Conservation (phyloP, 345 rosid species). For the Acer negundo region DNA sequence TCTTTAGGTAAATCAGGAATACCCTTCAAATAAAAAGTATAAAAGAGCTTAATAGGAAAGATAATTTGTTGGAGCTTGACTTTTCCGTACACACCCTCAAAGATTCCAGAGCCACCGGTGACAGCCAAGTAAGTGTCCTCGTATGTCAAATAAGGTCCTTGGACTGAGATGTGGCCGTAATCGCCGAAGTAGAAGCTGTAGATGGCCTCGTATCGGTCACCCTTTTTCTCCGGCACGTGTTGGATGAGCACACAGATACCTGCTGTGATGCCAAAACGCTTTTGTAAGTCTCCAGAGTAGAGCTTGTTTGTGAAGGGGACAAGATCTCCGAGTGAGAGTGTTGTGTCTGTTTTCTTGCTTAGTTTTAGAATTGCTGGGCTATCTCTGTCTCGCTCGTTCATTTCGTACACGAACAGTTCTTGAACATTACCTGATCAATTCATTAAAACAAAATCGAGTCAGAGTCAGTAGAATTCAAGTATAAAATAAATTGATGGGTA, state of each 20-base stretch:
- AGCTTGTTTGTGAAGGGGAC: slow-evolving; percentile 59
- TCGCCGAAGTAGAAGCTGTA: slow-evolving; percentile 66
- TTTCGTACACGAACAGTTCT: slow-evolving; percentile 52
- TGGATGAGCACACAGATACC: slow-evolving; percentile 54
- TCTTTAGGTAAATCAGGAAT: slow-evolving; percentile 40
- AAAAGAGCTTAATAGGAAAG: slow-evolving; percentile 60
- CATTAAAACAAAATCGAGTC: no score
- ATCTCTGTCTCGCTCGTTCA: slow-evolving; percentile 53
- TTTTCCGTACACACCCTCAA: slow-evolving; percentile 54
- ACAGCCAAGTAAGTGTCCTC: slow-evolving; percentile 48
- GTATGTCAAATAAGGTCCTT: slow-evolving; percentile 50
- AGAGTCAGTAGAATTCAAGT: background rate
- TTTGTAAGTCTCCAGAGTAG: slow-evolving; percentile 51
- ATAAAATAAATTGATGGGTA: background rate
- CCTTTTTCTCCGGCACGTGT: slow-evolving; percentile 42
- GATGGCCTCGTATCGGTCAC: slow-evolving; percentile 55
- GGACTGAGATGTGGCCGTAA: slow-evolving; percentile 54
- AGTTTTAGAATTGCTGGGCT: slow-evolving; percentile 52
- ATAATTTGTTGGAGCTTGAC: slow-evolving; percentile 52
- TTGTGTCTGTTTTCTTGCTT: slow-evolving; percentile 39
- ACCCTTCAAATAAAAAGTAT: slow-evolving; percentile 56
- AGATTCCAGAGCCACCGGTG: slow-evolving; percentile 57
- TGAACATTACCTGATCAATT: slow-evolving; percentile 35
- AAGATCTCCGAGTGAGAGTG: slow-evolving; percentile 50
- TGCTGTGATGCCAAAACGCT: slow-evolving; percentile 53